Conservation (phyloP, 2,329 filamentous ascomycete genomes). For the Alternaria angustiovoidea region DNA sequence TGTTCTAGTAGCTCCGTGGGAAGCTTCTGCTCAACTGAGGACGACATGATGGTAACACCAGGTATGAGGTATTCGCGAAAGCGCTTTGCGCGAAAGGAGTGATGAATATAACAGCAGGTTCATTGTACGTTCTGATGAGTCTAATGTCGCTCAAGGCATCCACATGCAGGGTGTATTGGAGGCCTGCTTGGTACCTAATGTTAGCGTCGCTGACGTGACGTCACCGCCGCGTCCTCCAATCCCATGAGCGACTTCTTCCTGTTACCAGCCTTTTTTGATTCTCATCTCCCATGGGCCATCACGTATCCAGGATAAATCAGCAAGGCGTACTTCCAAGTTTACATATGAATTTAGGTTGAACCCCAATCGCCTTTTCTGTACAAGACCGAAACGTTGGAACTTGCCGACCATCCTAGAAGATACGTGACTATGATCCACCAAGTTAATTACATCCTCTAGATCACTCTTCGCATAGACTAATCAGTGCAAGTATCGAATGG, state of each 20-base stretch:
- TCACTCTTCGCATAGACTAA: neutral
- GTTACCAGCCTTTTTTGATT: neutral
- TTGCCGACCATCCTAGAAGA: neutral
- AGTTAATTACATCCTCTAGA: neutral
- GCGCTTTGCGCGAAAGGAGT: neutral
- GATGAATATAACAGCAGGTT: neutral
- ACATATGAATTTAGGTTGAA: neutral
- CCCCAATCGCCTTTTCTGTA: neutral
- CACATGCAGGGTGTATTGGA: neutral
- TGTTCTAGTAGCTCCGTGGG: conserved; percentile 1
- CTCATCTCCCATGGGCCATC: neutral
- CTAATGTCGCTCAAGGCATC: neutral
- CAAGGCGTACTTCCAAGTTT: neutral
- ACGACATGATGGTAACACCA: neutral
- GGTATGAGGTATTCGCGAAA: neutral
- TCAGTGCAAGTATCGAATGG: conserved; percentile 12
- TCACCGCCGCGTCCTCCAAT: neutral
- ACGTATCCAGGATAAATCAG: neutral
- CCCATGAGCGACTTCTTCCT: neutral
- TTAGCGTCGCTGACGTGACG: neutral
- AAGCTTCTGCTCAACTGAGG: neutral
- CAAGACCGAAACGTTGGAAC: neutral
- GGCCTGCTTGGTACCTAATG: neutral
- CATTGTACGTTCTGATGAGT: neutral
- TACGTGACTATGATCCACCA: neutral